Conservation (phyloP, 257 asterid species). For the Perilla frutescens region DNA sequence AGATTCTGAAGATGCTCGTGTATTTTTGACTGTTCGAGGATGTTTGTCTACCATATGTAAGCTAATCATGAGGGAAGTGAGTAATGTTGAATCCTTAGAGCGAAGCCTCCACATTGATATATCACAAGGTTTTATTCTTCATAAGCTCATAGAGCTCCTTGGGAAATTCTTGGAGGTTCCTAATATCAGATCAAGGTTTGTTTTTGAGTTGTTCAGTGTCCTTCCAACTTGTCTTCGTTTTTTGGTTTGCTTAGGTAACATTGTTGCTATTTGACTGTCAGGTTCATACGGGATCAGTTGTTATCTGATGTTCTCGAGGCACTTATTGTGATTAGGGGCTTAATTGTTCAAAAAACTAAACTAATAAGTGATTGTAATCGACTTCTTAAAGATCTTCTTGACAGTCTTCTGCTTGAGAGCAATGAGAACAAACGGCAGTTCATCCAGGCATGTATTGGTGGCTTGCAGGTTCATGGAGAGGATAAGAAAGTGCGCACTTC, state of each 20-base stretch:
- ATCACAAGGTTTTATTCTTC: slow-evolving; percentile 98
- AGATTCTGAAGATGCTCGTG: slow-evolving; percentile 93
- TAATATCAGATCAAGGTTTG: slow-evolving; percentile 90
- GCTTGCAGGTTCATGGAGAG: slow-evolving; percentile 89
- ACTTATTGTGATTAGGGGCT: slow-evolving; percentile 94
- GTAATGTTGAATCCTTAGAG: slow-evolving; percentile 85
- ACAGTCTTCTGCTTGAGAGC: slow-evolving; percentile 93
- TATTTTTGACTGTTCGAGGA: slow-evolving; percentile 93
- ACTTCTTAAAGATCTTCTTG: slow-evolving; percentile 92
- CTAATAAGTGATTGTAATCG: slow-evolving; percentile 90
- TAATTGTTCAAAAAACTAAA: slow-evolving; percentile 96
- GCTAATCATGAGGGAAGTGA: slow-evolving; percentile 81
- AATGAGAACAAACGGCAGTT: slow-evolving; percentile 89
- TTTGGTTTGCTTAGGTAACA: slow-evolving; percentile 2
- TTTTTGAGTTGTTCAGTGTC: slow-evolving; percentile 19
- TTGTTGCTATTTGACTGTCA: slow-evolving; percentile 44
- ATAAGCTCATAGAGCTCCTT: slow-evolving; percentile 96
- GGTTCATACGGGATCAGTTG: slow-evolving; percentile 91
- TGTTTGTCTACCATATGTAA: slow-evolving; percentile 78
- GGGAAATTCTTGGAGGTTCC: slow-evolving; percentile 97
- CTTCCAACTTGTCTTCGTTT: slow-evolving; percentile 18
- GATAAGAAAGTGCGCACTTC: slow-evolving; percentile 86
- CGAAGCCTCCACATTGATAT: slow-evolving; percentile 98
- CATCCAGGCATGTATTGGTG: slow-evolving; percentile 95
- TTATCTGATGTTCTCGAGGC: slow-evolving; percentile 96